Base-by-base conservation (phyloP, 2,329 filamentous ascomycete genomes). In the Exophiala spinifera region DNA sequence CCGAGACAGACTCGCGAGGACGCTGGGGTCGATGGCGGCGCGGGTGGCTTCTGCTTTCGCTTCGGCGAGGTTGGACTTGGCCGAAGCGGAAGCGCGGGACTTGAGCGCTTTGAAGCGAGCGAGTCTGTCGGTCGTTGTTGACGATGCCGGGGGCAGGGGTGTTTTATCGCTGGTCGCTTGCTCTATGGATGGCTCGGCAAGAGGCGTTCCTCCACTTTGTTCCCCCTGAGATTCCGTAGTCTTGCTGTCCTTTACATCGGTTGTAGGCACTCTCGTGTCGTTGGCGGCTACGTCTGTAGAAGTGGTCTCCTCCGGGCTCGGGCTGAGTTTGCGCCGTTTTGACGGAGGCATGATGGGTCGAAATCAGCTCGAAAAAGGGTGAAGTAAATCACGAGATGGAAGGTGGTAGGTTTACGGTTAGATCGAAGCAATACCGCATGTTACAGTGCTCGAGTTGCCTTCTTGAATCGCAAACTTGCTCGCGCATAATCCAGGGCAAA, bases 41-140 rank as follows among this genome's bases (percentile, higher is more conserved):
- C 90, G 85, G 66, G 91, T 87, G 14, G 89, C 87, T 74, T 96
- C 91, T 46, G 85, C 84, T 25, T 87, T 87, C 6, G 89, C 90
- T 70, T 91, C 91, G 69, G 90, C 87, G 60, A 95, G 75, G 67
- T 96, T 97, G 59, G 80, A 83, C 67, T 84, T 78, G 1, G 85
- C 81, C 0, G 85, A 88, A 54, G 54, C 54, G 3, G 57, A 56
- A 4, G 63, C 63, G 13, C 63, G 62, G 15, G 58, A 56, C 45
- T 62, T 62, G 8, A 65, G 52, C n/a, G 63, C 63, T 14, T 55
- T 57, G 44, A 65, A 65, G 31, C 63, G 63, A 14, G 63, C 62
- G 3, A 62, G 46, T 21, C 63, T 55, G 46, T 63, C 62, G 15
- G 57, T 39, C 23, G 46, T 46, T 10, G 21, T 44, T 25, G 48